Evolutionary conservation across 2,329 filamentous ascomycete species (phyloP).

Genomic region (Aspergillus vadensis): DNA sequence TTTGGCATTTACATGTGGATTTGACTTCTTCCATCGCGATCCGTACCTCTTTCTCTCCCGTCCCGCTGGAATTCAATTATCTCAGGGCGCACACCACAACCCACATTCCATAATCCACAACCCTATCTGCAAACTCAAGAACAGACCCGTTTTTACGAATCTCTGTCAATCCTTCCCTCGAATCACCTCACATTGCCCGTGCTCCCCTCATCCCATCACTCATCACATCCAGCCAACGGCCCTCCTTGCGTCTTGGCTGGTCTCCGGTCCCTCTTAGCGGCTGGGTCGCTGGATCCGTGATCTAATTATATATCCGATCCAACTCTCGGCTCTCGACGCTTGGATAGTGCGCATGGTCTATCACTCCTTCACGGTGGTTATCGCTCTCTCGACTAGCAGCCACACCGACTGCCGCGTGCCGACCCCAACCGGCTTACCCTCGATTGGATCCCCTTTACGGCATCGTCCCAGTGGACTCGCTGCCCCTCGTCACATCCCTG

Average conservation of each 20-base stretch:
- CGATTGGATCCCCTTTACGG: background rate
- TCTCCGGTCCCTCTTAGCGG: conserved; percentile 8
- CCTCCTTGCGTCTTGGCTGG: conserved; percentile 15
- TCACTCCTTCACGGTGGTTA: conserved; percentile 9
- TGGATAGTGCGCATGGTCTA: conserved; percentile 16
- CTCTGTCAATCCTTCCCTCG: too few species aligned
- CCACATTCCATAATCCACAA: too few species aligned
- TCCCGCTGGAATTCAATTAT: too few species aligned
- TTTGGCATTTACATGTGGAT: conserved; percentile 3
- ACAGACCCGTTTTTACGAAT: too few species aligned
- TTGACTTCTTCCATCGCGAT: background rate
- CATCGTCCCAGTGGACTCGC: background rate
- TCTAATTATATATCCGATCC: conserved; percentile 30
- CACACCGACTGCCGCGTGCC: conserved; percentile 8
- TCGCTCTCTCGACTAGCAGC: conserved; percentile 5
- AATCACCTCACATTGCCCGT: background rate
- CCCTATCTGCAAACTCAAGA: too few species aligned
- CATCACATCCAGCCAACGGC: conserved; percentile 4
- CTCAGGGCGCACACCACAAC: too few species aligned
- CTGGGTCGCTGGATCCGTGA: conserved; percentile 16
- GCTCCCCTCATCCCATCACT: background rate
- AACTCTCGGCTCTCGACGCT: conserved; percentile 14
- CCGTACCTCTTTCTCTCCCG: background rate
- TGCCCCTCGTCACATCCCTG: conserved; percentile 10
- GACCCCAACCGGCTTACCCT: conserved; percentile 2